Base-by-base conservation (phyloP, 768 basidiomycete genomes). In the Coprinellus micaceus region DNA sequence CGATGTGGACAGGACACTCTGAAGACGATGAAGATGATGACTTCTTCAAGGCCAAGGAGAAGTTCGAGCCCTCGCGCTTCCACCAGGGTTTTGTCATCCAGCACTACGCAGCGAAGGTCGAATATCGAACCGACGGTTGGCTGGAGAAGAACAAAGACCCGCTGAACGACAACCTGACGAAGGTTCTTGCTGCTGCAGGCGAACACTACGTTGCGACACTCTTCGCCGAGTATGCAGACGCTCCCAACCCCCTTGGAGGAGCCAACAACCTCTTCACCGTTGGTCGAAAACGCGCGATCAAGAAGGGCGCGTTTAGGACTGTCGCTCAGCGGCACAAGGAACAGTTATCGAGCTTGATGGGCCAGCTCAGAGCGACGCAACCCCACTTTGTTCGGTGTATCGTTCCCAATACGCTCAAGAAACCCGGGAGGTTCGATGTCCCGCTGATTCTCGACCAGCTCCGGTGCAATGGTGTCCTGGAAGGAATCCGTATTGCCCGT, bases 91-190 rank as follows among this genome's bases (percentile, higher is more conserved):
- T 99, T 76, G 84, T 94, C 63, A 82, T 99, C 50, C 85, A 92
- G 59, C 97, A 99, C 67, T 98, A 98, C 65, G 97, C 97, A 1
- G 97, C 94, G 29, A 89, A 85, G 62, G 97, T 99, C 64, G 95
- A 98, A 64, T 99, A 99, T 65, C 83, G 88, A 26, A 98, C 94
- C 2, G 87, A 92, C 37, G 92, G 94, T 15, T 99, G 97, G 97
- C 75, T 99, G 62, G 95, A 96, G 76, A 99, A 98, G 85, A 99
- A 99, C 80, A 97, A 97, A 73, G 97, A 99, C 64, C 97, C 97
- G 0, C 75, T 99, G 56, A 98, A 98, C 67, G 95, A 98, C 69
- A 94, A 97, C 67, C 81, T 98, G 52, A 91, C 93, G 0, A 85
- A 92, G 21, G 86, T 98, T 36, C 79, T 98, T 2, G 86, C 91